Percentiles rank a stretch among this genome's conserved stretches.
Conservation (phyloP, 2,329 filamentous ascomycete species). For the Sporothrix brasiliensis region DNA sequence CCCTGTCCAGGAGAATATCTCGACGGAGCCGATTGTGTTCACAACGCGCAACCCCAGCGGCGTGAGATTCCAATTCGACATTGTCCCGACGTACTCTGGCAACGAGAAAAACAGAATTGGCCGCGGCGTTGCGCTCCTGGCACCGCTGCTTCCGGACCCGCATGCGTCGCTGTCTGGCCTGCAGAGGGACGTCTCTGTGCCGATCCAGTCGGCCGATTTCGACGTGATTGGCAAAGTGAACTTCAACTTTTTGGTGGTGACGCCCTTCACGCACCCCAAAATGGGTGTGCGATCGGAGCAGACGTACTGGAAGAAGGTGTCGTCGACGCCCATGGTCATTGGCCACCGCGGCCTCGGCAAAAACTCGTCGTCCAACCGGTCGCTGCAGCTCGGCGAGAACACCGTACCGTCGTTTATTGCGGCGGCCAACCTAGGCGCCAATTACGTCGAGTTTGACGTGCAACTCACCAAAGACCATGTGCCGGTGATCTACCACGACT, state of each 20-base stretch:
- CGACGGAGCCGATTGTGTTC: conserved; percentile 91
- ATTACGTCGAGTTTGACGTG: conserved; percentile 80
- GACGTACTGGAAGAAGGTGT: conserved; percentile 94
- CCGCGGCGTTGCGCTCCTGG: conserved; percentile 83
- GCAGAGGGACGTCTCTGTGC: conserved; percentile 89
- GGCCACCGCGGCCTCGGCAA: conserved; percentile 80
- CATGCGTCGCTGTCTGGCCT: conserved; percentile 87
- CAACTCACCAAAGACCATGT: conserved; percentile 99
- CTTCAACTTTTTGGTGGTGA: conserved; percentile 96
- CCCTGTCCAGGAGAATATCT: conserved; percentile 89
- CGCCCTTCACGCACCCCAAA: conserved; percentile 89
- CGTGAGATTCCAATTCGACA: conserved; percentile 90
- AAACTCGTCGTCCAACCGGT: conserved; percentile 80
- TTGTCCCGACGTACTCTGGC: conserved; percentile 92
- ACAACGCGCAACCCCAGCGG: conserved; percentile 74
- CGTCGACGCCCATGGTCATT: conserved; percentile 76
- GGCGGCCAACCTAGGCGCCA: conserved; percentile 85
- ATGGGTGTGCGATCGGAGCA: conserved; percentile 89
- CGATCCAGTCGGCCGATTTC: conserved; percentile 80
- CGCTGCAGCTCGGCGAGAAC: conserved; percentile 93
- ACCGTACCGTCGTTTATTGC: conserved; percentile 95
- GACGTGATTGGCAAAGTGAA: conserved; percentile 94
- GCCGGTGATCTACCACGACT: conserved; percentile 98
- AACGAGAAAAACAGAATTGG: conserved; percentile 87
- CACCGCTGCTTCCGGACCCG: conserved; percentile 78